These are phyloP conservation scores for Termitomyces sp. DNA, from an alignment of 768 basidiomycete species.

Conservation along the genomic window DNA sequence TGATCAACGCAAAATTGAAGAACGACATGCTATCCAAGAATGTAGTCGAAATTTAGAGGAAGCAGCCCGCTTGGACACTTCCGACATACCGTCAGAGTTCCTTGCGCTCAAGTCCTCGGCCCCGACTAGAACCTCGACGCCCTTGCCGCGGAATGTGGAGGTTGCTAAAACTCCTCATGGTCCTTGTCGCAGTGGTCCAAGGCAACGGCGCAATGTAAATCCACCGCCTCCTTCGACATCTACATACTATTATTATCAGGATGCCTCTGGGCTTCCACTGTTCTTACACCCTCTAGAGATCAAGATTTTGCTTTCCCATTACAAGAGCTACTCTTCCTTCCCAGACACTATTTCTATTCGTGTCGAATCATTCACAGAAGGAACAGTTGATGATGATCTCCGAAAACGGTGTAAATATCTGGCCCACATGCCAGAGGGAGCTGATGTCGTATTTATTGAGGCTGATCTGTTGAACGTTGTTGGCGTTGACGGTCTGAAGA, in stretches of 20 bases:
- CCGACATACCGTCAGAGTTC: constrained; percentile 55
- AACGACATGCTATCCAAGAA: constrained; percentile 28
- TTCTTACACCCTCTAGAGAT: constrained; percentile 97
- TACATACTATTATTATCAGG: constrained; percentile 95
- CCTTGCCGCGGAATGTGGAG: constrained; percentile 4
- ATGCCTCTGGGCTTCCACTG: constrained; percentile 82
- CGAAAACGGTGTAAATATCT: constrained; percentile 96
- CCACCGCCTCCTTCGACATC: constrained; percentile 84
- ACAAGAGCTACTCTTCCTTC: constrained; percentile 72
- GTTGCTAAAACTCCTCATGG: constrained; percentile 9
- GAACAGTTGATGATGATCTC: constrained; percentile 87
- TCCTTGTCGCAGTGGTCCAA: constrained; percentile 38
- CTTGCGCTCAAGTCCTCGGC: constrained; percentile 35
- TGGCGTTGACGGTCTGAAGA: constrained; percentile 66
- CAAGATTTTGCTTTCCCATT: constrained; percentile 84
- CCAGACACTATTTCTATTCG: constrained; percentile 76
- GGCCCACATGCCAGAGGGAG: constrained; percentile 83
- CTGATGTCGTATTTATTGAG: constrained; percentile 93
- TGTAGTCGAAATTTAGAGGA: constrained; percentile 24
- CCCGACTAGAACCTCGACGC: constrained; percentile 9
- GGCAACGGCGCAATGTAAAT: constrained; percentile 74
- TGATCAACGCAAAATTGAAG: constrained; percentile 48
- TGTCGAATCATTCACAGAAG: constrained; percentile 72
- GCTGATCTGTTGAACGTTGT: constrained; percentile 78
- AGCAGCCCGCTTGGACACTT: constrained; percentile 2